A percentile compares a stretch with the other conserved stretches of the same genome.
Evolutionary conservation across 257 asterid genomes (phyloP).

Genomic region (Cynanchum wilfordii): DNA sequence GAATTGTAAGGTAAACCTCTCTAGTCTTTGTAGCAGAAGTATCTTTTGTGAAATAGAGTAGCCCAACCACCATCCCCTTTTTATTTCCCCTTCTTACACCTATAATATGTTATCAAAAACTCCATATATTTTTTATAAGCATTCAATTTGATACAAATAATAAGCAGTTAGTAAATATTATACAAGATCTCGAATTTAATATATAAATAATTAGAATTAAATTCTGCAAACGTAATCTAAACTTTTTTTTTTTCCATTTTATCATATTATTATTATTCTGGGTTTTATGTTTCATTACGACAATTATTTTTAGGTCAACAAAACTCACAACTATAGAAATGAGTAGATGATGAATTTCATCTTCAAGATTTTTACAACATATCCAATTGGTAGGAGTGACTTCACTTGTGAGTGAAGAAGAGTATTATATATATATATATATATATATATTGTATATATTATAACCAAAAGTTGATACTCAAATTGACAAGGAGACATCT

Average conservation of each 20-base stretch:
- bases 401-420: constrained; percentile 53
- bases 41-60: constrained; percentile 7
- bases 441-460: constrained; percentile 5
- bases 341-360: constrained; percentile 9
- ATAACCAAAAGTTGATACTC: constrained; percentile 34
- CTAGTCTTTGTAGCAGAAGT: not conserved
- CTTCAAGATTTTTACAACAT: constrained; percentile 4
- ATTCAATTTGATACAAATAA: too few relatives aligned
- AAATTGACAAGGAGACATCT: constrained; percentile 43
- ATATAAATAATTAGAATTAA: too few relatives aligned
- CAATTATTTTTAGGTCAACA: constrained; percentile 4
- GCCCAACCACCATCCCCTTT: constrained; percentile 16
- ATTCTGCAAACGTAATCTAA: too few relatives aligned
- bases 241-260: too few relatives aligned
- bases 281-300: constrained; percentile 1
- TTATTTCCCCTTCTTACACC: constrained; percentile 10
- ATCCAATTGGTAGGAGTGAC: constrained; percentile 33
- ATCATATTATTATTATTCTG: not conserved
- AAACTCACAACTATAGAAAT: not conserved
- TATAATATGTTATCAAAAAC: not conserved
- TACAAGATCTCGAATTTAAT: too few relatives aligned
- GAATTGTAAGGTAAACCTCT: not conserved
- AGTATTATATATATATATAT: not conserved
- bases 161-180: too few relatives aligned
- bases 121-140: too few relatives aligned